Evolutionary conservation across 495 filamentous ascomycete species (phyloP), one percentile per base, ranked within the genome.

Genomic region (Hypoxylon perforatum): DNA sequence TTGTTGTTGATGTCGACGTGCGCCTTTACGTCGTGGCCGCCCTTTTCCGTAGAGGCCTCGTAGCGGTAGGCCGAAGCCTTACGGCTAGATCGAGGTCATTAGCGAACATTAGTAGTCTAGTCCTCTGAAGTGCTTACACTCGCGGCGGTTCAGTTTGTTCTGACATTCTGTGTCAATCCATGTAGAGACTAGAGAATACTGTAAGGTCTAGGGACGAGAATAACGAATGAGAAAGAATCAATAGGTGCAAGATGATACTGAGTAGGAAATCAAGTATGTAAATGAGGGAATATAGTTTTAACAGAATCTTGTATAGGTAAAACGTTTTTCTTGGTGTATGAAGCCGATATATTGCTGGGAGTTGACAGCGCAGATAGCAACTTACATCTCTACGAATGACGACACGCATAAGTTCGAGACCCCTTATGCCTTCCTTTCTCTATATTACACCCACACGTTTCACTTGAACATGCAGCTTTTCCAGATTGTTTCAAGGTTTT

Each of bases 1-100:
- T 87, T 86, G 46, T 78, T 77, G 67, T 85, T 83, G 52, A 86
- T 62, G 56, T 84, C 80, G 50, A 85, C 71, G 42, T 81, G 73
- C 45, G 79, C 76, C 36, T 65, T 67, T 38, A 51, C 21, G n/a
- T 61, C 57, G 14, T 41, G 57, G 5, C 38, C 54, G 12, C 66
- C 72, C 25, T 58, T 73, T 36, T 75, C 69, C 4, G 63, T 49
- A n/a, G 57, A 59, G 15, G 35, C 42, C 30, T 63, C 54, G 9
- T 68, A 63, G 35, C 54, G 58, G 42, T 59, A 68, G 5, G 21
- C 54, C 18, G 54, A 63, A n/a, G 59, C 25, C 23, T 68, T 59
- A 4, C 59, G 65, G 4, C 65, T 68, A 10, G 0, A 23, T 45
- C 3, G 3, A 15, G 1, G 9, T 25, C 5, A 6, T 68, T 53